Evolutionary conservation across 2,329 filamentous ascomycete genomes (phyloP), one percentile per base, ranked within the genome.

Genomic region (Anthostomella pinea): DNA sequence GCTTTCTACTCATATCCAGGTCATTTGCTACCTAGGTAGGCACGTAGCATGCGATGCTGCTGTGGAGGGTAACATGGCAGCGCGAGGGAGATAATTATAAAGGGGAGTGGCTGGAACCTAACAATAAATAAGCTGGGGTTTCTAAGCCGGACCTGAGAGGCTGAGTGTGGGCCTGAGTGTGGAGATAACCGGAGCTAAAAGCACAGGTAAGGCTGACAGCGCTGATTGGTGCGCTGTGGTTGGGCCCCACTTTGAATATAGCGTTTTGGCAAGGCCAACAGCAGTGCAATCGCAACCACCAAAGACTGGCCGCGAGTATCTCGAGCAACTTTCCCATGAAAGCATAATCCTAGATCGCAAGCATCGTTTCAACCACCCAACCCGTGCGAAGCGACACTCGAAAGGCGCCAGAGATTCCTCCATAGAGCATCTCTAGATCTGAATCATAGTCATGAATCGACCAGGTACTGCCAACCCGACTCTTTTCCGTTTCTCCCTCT

Each of bases 371-470:
- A 15, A 45, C 30, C 23, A 32, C 13, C 24, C 21, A 8, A 22
- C 16, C 19, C 35, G 37, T n/a, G 35, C 40, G 29, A 38, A 33
- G 33, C 37, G 24, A 45, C 16, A 19, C 11, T 30, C 16, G 25
- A 23, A 33, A 39, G 11, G 29, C 14, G 13, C 25, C 3, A 37
- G 24, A 41, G 42, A 35, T 19, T 24, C 28, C 23, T 30, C 5
- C 18, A 13, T 5, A 32, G 18, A 39, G 35, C 23, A 22, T 41
- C 37, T 46, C 33, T 11, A 30, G 30, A 15, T 40, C 39, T 40
- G 36, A 33, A 44, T 35, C 31, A 25, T 57, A 62, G 69, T 61
- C 58, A 79, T 79, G 75, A 78, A 78, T 62, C 70, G 75, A 68
- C 69, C 72, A 77, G 75, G 75, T 79, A 78, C 62, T 56, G 41